A percentile compares a stretch with the other conserved stretches of the same genome.
These are phyloP conservation scores for Fusarium sp. DNA, from an alignment of 2,329 filamentous ascomycete genomes.

Conservation along the genomic window DNA sequence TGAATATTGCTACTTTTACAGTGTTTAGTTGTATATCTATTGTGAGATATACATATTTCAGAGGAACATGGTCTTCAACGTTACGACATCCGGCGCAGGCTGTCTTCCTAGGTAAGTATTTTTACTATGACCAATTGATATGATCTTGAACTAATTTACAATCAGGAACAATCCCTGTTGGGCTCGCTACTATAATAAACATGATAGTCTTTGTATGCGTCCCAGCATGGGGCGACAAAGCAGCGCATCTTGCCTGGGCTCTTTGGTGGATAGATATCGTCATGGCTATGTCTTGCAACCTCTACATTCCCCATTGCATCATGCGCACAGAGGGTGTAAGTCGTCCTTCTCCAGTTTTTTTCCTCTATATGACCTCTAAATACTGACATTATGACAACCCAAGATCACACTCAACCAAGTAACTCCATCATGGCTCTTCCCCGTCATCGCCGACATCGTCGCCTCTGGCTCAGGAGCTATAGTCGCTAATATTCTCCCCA, in stretches of 20 bases:
- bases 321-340: constrained; percentile 51
- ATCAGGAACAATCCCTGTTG: constrained; percentile 70
- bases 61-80: constrained; percentile 70
- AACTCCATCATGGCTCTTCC: constrained; percentile 71
- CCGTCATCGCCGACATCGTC: constrained; percentile 72
- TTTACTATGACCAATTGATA: not conserved
- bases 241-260: constrained; percentile 61
- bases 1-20: constrained; percentile 67
- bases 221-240: constrained; percentile 67
- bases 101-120: constrained; percentile 36
- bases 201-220: constrained; percentile 68
- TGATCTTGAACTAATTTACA: constrained; percentile 46
- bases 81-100: constrained; percentile 71
- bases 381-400: not conserved
- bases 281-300: constrained; percentile 58
- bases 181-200: constrained; percentile 70
- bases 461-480: constrained; percentile 68
- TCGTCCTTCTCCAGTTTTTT: constrained; percentile 10
- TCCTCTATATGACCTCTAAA: constrained; percentile 42
- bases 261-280: constrained; percentile 66
- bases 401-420: constrained; percentile 55
- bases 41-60: constrained; percentile 70
- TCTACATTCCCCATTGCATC: constrained; percentile 64
- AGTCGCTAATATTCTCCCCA: constrained; percentile 65
- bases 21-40: constrained; percentile 63